Conservation (phyloP, 129 eudicot species). For the Saussurea involucrata region DNA sequence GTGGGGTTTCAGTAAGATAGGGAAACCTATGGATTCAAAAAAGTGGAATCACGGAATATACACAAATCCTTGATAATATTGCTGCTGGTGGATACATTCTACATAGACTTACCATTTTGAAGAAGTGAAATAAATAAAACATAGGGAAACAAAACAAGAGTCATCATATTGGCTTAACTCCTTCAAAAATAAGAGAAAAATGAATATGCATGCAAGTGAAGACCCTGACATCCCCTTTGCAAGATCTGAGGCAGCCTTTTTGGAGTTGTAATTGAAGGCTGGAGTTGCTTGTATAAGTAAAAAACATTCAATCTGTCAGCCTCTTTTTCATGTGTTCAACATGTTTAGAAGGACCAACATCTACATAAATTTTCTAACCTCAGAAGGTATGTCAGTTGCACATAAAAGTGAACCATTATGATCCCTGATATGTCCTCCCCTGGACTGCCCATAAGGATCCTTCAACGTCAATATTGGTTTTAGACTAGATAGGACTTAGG, state of each 20-base stretch:
- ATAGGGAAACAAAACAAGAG: not conserved
- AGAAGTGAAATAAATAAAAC: not conserved
- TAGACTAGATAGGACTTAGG: not conserved
- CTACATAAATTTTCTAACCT: not conserved
- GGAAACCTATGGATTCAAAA: not conserved
- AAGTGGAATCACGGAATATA: not conserved
- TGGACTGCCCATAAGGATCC: not conserved
- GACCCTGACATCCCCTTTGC: conserved; percentile 2
- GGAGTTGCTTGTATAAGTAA: conserved; percentile 10
- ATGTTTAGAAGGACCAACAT: not conserved
- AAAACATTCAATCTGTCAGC: not conserved
- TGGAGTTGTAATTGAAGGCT: not conserved
- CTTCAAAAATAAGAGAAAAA: not conserved
- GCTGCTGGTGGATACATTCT: not conserved
- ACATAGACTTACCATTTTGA: not conserved
- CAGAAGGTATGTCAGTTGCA: not conserved
- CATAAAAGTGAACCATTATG: not conserved
- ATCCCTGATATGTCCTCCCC: not conserved
- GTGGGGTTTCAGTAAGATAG: not conserved
- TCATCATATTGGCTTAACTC: not conserved
- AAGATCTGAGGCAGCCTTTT: not conserved
- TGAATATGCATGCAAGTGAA: not conserved
- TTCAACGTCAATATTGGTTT: not conserved
- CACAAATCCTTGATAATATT: not conserved
- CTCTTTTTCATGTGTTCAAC: not conserved